phyloP scores from a whole-genome alignment of 1,284 basidiomycete species.

The Leccinum ambiguum region DNA sequence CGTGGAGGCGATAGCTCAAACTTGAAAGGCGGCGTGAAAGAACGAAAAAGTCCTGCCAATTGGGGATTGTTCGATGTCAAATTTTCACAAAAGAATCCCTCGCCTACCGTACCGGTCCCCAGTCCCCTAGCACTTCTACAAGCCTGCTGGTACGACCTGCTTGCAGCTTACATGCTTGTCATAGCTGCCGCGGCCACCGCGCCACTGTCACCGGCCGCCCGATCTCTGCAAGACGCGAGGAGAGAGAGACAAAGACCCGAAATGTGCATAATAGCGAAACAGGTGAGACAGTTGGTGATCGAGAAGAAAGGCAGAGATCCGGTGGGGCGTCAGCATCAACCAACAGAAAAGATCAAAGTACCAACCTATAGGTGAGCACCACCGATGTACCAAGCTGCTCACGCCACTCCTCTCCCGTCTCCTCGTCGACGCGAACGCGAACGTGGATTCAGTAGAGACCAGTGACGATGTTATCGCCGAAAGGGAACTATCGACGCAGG shows the following conservation, averaged over 20 bases:
- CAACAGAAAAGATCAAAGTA: constrained; percentile 8
- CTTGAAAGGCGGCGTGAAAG: too few species aligned
- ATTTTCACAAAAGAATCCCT: too few species aligned
- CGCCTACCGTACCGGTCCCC: too few species aligned
- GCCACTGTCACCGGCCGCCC: not conserved
- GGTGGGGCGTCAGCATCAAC: not conserved
- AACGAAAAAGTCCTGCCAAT: too few species aligned
- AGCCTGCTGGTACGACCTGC: too few species aligned
- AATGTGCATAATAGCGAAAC: not conserved
- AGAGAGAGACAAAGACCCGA: not conserved
- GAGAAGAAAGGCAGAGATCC: not conserved
- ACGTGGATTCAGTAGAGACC: not conserved
- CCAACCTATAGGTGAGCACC: constrained; percentile 53
- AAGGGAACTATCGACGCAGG: not conserved
- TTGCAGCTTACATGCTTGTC: not conserved
- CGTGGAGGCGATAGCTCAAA: too few species aligned
- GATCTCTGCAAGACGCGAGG: too few species aligned
- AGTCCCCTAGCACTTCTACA: too few species aligned
- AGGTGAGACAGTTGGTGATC: not conserved
- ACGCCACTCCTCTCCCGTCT: constrained; percentile 26
- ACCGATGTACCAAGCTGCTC: constrained; percentile 42
- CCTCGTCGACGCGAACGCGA: not conserved
- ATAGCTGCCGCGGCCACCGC: constrained; percentile 10
- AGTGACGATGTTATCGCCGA: not conserved
- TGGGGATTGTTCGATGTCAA: too few species aligned